These are phyloP conservation scores for Curvularia sp. DNA, from an alignment of 2,329 filamentous ascomycete species.

Conservation along the genomic window DNA sequence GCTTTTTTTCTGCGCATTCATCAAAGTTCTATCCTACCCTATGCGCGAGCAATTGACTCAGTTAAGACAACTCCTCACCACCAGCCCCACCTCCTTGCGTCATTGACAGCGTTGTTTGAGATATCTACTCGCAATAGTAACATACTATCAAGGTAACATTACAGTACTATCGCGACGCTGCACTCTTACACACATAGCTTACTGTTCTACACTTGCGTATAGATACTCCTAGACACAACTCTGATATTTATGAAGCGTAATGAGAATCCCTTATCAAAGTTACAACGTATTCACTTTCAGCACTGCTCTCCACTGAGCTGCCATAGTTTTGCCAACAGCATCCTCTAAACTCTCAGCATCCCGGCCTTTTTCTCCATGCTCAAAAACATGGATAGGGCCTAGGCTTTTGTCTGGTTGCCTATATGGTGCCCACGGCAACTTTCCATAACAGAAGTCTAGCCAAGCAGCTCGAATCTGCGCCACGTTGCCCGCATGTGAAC, in stretches of 20 bases:
- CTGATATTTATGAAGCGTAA: not conserved
- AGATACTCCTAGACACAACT: no score
- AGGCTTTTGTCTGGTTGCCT: not conserved
- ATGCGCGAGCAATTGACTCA: no score
- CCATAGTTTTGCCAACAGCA: not conserved
- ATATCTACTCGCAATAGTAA: no score
- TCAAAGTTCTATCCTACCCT: no score
- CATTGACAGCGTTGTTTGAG: no score
- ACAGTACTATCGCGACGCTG: no score
- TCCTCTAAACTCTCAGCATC: not conserved
- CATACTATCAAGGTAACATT: no score
- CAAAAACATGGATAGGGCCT: not conserved
- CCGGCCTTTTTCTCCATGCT: not conserved
- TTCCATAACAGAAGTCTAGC: not conserved
- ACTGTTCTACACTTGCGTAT: no score
- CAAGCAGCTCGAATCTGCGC: not conserved
- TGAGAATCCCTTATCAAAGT: not conserved
- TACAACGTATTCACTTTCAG: not conserved
- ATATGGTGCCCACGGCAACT: not conserved
- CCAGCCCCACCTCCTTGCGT: no score
- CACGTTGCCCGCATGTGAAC: not conserved
- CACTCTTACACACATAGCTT: no score
- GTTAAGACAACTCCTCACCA: no score
- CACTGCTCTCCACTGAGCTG: not conserved
- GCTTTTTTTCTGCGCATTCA: no score